These are phyloP conservation scores for Apiotrichum gamsii DNA, from an alignment of 1,284 basidiomycete species.

Conservation along the genomic window DNA sequence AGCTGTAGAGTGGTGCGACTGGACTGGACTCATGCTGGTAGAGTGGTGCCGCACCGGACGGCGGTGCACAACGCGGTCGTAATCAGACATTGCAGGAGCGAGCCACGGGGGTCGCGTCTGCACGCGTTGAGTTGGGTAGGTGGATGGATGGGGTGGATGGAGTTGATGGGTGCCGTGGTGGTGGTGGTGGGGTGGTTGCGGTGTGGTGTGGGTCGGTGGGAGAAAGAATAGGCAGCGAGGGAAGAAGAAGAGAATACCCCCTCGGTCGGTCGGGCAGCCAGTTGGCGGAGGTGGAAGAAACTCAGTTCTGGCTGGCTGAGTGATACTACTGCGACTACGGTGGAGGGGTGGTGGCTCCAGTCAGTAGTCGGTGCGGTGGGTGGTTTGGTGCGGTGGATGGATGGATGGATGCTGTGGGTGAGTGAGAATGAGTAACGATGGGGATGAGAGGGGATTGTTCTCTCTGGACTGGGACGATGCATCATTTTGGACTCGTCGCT, in stretches of 20 bases:
- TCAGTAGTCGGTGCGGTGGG: neutral
- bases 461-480: too few relatives aligned
- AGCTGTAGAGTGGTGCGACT: constrained; percentile 1
- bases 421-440: neutral
- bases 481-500: too few relatives aligned
- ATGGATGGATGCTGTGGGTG: neutral
- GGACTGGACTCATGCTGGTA: constrained; percentile 12
- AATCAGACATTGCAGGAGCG: constrained; percentile 8
- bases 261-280: too few relatives aligned
- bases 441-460: neutral
- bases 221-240: neutral
- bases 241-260: too few relatives aligned
- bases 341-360: neutral
- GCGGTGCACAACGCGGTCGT: constrained; percentile 6
- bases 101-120: neutral
- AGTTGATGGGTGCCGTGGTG: neutral
- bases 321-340: neutral
- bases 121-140: neutral
- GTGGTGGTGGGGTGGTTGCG: neutral
- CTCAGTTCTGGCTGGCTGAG: neutral
- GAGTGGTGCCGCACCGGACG: constrained; percentile 6
- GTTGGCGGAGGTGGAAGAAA: too few relatives aligned
- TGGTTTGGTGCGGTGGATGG: neutral
- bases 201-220: neutral
- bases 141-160: constrained; percentile 1